phyloP scores from a whole-genome alignment of 2,329 filamentous ascomycete species.

The Colletotrichum caudatum region DNA sequence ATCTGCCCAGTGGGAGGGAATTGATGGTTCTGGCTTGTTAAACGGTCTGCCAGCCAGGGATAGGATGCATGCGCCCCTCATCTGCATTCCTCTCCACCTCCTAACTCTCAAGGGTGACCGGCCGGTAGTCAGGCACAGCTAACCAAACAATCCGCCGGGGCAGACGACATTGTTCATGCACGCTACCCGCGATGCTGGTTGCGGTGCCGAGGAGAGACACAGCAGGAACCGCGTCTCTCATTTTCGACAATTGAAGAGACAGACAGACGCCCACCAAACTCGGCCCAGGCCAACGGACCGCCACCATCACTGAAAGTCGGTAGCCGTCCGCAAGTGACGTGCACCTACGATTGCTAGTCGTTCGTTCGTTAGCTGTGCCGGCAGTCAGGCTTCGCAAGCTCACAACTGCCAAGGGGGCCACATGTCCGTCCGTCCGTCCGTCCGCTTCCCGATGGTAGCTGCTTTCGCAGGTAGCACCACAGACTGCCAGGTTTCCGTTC shows the following conservation, averaged over 20 bases:
- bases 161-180: slow-evolving; percentile 33
- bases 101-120: slow-evolving; percentile 11
- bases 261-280: neutral
- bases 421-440: neutral
- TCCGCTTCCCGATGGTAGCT: neutral
- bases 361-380: neutral
- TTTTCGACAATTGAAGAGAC: neutral
- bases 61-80: slow-evolving; percentile 22
- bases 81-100: slow-evolving; percentile 15
- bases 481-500: neutral
- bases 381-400: neutral
- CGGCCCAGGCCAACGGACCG: neutral
- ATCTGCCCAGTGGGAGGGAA: slow-evolving; percentile 29
- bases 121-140: slow-evolving; percentile 21
- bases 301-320: too few species aligned
- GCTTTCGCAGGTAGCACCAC: slow-evolving; percentile 1
- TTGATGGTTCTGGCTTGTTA: slow-evolving; percentile 10
- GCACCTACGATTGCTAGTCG: neutral
- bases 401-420: neutral
- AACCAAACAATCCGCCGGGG: slow-evolving; percentile 30
- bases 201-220: slow-evolving; percentile 1
- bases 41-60: slow-evolving; percentile 32
- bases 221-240: slow-evolving; percentile 9
- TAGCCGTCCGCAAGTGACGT: slow-evolving; percentile 4
- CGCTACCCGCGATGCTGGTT: slow-evolving; percentile 9